phyloP scores from a whole-genome alignment of 2,329 filamentous ascomycete species.

The Blastomyces parvus region DNA sequence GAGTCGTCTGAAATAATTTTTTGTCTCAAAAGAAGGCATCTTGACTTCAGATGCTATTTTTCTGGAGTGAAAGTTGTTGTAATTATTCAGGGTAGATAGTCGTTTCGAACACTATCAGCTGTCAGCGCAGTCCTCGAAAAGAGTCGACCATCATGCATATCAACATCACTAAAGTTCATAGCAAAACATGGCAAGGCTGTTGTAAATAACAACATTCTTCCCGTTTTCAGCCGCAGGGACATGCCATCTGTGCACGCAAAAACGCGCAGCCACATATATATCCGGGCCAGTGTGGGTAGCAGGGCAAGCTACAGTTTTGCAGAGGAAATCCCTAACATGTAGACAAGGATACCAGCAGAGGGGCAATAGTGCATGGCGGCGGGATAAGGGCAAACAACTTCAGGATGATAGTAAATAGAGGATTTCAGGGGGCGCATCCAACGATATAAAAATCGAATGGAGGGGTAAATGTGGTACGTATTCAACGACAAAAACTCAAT shows the following conservation, averaged over 20 bases:
- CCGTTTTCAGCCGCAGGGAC: neutral
- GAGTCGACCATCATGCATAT: neutral
- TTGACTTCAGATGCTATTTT: constrained; percentile 20
- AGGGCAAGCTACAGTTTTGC: neutral
- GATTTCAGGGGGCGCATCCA: neutral
- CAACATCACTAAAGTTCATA: neutral
- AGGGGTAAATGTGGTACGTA: neutral
- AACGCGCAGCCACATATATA: no score
- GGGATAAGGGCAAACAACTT: neutral
- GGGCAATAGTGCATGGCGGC: neutral
- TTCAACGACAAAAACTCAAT: neutral
- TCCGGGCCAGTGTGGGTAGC: neutral
- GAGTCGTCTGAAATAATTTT: constrained; percentile 64
- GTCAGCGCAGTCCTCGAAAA: neutral
- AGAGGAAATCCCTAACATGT: neutral
- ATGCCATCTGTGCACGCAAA: neutral
- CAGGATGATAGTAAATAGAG: neutral
- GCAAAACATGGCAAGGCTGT: neutral
- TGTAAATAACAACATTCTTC: neutral
- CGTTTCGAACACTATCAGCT: neutral
- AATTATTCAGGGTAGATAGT: neutral
- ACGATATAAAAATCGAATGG: neutral
- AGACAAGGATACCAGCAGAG: neutral
- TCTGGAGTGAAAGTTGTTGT: neutral
- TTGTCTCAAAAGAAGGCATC: constrained; percentile 47